Evolutionary conservation across 805 yeast genomes (phyloP), one percentile per base, ranked within the genome.

Genomic region (Starmerella powellii): DNA sequence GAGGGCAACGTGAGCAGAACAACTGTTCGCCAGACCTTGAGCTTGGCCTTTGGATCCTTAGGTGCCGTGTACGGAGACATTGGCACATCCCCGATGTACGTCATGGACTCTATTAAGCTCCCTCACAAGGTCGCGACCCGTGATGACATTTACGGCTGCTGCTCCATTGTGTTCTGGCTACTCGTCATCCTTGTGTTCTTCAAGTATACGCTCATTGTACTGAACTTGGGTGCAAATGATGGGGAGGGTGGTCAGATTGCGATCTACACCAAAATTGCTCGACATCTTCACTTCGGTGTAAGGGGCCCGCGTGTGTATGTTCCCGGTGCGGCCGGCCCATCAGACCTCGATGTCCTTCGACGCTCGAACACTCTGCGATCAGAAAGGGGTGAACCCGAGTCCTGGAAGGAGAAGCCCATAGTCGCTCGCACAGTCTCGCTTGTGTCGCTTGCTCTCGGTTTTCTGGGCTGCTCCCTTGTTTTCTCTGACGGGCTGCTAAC

Each of bases 161-260:
- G 64, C 31, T 73, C 78, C 3, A 57, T 72, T 32, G 66, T 75
- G 24, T 73, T 75, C 50, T 75, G 76, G 69, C 45, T 71, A 2
- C 71, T 75, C 53, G 67, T 76, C 2, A 50, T 74, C 32, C 61
- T 75, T 31, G 79, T 73, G 4, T 63, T 74, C 35, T 35, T 67
- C 53, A 75, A 75, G 52, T 75, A 75, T 50, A 60, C 69, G 13
- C 52, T 66, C 31, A 56, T 75, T 38, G 78, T 74, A 8, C 60
- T 74, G 37, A 49, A 53, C 16, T 53, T 64, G 34, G 80, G 78
- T 12, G 74, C 76, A 8, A 72, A 74, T 55, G 66, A 71, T 35
- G 76, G 76, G 35, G 78, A 74, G 54, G 80, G 80, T 47, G 80
- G 80, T 1, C 78, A 73, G 46, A 68, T 75, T 27, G 80, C 80